A percentile compares a stretch with the other conserved stretches of the same genome.
Conservation (phyloP, 1,139 yeast species). For the Yamadazyma triangularis region DNA sequence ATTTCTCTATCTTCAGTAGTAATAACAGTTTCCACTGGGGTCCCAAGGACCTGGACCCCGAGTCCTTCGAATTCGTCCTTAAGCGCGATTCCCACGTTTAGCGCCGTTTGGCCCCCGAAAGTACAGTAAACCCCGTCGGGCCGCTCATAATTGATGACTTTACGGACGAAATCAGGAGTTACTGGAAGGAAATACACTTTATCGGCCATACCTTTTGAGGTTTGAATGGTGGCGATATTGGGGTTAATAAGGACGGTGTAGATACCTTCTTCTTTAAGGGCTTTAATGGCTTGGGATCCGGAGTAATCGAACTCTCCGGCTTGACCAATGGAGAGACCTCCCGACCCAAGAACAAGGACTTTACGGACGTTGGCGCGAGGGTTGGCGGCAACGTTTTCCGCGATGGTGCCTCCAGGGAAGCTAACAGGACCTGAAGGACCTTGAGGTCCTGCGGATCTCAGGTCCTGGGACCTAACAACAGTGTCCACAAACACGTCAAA, state of each 20-base stretch:
- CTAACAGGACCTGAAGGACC: constrained; percentile 60
- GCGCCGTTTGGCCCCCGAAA: constrained; percentile 98
- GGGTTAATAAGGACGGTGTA: constrained; percentile 95
- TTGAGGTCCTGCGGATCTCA: too few species aligned
- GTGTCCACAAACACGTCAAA: constrained; percentile 90
- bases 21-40: constrained; percentile 91
- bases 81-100: constrained; percentile 90
- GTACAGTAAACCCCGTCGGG: constrained; percentile 98
- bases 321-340: constrained; percentile 98
- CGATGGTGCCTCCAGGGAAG: constrained; percentile 86
- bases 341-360: constrained; percentile 95
- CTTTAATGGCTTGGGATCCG: constrained; percentile 92
- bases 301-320: constrained; percentile 99
- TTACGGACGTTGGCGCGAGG: constrained; percentile 86
- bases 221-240: constrained; percentile 97
- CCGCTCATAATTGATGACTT: constrained; percentile 88
- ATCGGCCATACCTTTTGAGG: constrained; percentile 96
- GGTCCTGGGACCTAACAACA: too few species aligned
- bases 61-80: constrained; percentile 90
- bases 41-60: constrained; percentile 95
- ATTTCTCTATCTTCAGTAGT: constrained; percentile 98
- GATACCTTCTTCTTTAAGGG: constrained; percentile 95
- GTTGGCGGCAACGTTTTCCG: constrained; percentile 64
- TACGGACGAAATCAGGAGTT: constrained; percentile 91
- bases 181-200: constrained; percentile 97